Evolutionary conservation across 208 protist species (phyloP).

Genomic region (Trypanosoma rangeli): DNA sequence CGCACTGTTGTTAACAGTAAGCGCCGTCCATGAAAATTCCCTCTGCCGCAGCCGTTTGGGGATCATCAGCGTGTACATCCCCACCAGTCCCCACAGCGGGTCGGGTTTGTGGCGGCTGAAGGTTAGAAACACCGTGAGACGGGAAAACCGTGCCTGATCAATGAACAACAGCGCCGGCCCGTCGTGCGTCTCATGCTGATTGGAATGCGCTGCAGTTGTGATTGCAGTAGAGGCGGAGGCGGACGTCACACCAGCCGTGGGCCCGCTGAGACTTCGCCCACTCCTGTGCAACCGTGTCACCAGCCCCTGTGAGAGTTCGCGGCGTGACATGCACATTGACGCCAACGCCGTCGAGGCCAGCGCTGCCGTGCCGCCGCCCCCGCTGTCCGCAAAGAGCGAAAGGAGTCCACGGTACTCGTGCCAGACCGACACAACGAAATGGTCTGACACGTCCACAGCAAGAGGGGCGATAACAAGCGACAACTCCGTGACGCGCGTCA

Average conservation of each 20-base stretch:
- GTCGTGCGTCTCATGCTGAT: not conserved
- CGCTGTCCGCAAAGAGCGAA: slow-evolving; percentile 21
- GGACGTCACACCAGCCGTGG: not conserved
- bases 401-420: slow-evolving; percentile 42
- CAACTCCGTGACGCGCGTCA: slow-evolving; percentile 59
- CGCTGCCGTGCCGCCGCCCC: not conserved
- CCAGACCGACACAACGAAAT: slow-evolving; percentile 46
- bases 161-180: slow-evolving; percentile 42
- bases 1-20: slow-evolving; percentile 40
- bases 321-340: slow-evolving; percentile 3
- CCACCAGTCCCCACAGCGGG: slow-evolving; percentile 61
- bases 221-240: not conserved
- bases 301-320: slow-evolving; percentile 2
- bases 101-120: slow-evolving; percentile 59
- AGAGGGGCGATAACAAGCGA: slow-evolving; percentile 49
- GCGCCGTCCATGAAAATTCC: slow-evolving; percentile 48
- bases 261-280: not conserved
- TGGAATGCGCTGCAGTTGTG: not conserved
- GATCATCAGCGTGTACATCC: slow-evolving; percentile 73
- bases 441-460: slow-evolving; percentile 54
- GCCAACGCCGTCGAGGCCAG: not conserved
- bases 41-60: slow-evolving; percentile 49
- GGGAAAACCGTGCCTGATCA: slow-evolving; percentile 44
- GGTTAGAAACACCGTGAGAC: slow-evolving; percentile 61
- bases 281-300: slow-evolving; percentile 3